Percentiles rank a stretch among this genome's conserved stretches.
Evolutionary conservation across 2,329 filamentous ascomycete genomes (phyloP).

Genomic region (Basipetospora chlamydospora): DNA sequence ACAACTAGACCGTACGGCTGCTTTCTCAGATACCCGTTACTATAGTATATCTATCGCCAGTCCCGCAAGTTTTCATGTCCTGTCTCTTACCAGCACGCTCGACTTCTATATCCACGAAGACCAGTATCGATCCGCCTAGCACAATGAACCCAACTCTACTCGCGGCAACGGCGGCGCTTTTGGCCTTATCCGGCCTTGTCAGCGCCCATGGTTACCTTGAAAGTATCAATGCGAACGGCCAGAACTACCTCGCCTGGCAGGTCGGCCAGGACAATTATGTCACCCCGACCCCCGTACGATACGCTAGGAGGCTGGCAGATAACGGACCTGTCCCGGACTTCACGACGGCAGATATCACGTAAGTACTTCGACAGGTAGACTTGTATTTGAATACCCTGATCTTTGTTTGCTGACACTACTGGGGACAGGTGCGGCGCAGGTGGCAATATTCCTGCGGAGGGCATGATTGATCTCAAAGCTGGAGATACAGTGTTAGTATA

Average conservation of each 20-base stretch:
- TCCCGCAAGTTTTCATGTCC: no score
- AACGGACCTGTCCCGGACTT: slow-evolving; percentile 1
- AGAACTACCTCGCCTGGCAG: slow-evolving; percentile 3
- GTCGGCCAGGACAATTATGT: slow-evolving; percentile 1
- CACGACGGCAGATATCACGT: slow-evolving; percentile 1
- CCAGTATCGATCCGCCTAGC: no score
- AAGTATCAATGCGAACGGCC: slow-evolving; percentile 1
- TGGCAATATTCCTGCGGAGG: slow-evolving; percentile 1
- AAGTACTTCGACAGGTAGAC: no score
- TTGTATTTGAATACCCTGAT: no score
- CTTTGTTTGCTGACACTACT: not conserved
- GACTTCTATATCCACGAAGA: no score
- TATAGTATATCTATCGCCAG: no score
- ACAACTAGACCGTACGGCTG: no score
- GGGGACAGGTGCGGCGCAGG: not conserved
- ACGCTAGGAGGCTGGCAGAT: not conserved
- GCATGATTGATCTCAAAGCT: slow-evolving; percentile 1
- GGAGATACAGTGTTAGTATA: slow-evolving; percentile 2
- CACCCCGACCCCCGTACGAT: not conserved
- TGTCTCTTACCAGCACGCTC: no score
- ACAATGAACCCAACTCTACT: no score
- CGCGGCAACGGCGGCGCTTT: not conserved
- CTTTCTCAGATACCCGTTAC: no score
- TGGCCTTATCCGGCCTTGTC: not conserved
- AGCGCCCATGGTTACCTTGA: not conserved